Base-by-base conservation (phyloP, 768 basidiomycete species). In the Tephrocybe sp. region DNA sequence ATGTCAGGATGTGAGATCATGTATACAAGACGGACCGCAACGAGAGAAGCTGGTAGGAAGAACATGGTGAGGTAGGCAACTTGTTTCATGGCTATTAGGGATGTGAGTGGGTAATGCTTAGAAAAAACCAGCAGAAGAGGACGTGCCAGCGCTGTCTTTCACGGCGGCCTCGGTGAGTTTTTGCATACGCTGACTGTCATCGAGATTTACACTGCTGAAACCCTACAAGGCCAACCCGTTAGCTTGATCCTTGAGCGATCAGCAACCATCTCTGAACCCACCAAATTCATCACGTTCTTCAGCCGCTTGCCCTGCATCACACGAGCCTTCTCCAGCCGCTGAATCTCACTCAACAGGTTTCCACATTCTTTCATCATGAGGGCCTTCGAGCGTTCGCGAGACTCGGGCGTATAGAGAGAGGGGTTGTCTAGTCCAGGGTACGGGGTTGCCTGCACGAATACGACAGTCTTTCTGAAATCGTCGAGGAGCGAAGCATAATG, bases 61-160 rank as follows among this genome's bases (percentile, higher is more conserved):
- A 83, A 60, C 80, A 84, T 84, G 0, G 82, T 80, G 1, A 85
- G 64, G 53, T 82, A 83, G 0, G 80, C 73, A 26, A 85, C 76
- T 47, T 81, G 71, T 50, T 77, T 77, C 71, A 78, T 77, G 15
- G 74, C 77, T 72, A 44, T 18, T 18, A 26, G 30, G 34, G 32
- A 24, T 36, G 12, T 36, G 9, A 52, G 30, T 41, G n/a, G 45
- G 43, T 12, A 45, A 20, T 2, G 15, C 7, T 41, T 15, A 10
- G 20, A 11, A n/a, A 11, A 39, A 3, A 1, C 8, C 9, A n/a
- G 15, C 17, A 1, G 32, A 36, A 14, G 21, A 21, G 23, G 33
- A 53, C 68, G 28, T 46, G 73, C 73, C 70, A 52, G 73, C 68
- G 60, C 76, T 78, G 53, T 74, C 75, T 25, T 66, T 63, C 11